Evolutionary conservation across 139 green algal genomes (phyloP).

Genomic region (Asterochloris erici): DNA sequence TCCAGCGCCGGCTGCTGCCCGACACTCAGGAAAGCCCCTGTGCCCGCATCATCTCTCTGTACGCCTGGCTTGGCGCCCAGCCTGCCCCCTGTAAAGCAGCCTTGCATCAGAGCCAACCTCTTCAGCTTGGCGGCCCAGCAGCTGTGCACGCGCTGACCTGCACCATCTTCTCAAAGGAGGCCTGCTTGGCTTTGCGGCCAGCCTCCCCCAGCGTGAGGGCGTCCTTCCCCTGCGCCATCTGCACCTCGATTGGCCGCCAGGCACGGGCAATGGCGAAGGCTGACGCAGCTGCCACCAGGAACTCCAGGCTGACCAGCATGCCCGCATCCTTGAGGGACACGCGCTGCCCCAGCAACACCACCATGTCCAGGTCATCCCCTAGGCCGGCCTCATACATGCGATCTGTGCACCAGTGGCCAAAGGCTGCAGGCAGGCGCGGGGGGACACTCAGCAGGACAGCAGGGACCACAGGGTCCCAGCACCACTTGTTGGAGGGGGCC

Average conservation of each 20-base stretch:
- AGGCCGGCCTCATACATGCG: slow-evolving; percentile 13
- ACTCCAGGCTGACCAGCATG: not conserved
- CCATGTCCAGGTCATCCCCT: slow-evolving; percentile 1
- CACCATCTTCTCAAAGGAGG: not conserved
- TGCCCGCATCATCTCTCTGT: too few relatives aligned
- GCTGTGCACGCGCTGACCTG: not conserved
- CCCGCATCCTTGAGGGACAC: slow-evolving; percentile 1
- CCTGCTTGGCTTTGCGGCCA: not conserved
- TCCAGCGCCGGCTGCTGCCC: too few relatives aligned
- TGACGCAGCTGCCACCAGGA: not conserved
- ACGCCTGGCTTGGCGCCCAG: too few relatives aligned
- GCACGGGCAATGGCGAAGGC: not conserved
- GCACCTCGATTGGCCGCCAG: not conserved
- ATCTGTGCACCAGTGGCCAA: slow-evolving; percentile 11
- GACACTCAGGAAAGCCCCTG: too few relatives aligned
- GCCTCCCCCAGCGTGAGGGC: not conserved
- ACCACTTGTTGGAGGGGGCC: too few relatives aligned
- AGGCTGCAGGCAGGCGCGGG: not conserved
- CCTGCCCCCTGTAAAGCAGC: too few relatives aligned
- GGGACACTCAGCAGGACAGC: too few relatives aligned
- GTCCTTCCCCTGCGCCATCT: not conserved
- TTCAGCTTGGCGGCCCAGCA: too few relatives aligned
- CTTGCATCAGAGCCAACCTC: too few relatives aligned
- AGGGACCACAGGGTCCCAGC: too few relatives aligned
- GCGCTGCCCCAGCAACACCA: not conserved